phyloP scores from a whole-genome alignment of 2,329 filamentous ascomycete species.

The Aureobasidium sp. region DNA sequence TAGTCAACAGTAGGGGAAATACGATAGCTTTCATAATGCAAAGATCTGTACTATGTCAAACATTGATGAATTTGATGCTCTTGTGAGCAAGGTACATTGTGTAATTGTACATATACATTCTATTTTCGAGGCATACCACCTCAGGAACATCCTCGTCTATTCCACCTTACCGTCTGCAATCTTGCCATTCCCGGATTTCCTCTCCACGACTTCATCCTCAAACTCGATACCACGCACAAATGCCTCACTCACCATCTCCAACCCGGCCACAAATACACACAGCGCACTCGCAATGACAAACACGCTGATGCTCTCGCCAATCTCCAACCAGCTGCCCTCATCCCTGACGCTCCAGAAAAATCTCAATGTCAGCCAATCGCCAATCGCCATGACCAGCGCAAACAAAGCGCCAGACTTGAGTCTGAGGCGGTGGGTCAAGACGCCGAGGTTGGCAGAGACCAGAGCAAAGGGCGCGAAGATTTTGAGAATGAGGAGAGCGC shows the following conservation, averaged over 20 bases:
- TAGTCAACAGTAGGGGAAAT: background rate
- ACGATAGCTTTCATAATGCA: slow-evolving; percentile 2
- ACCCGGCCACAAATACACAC: slow-evolving; percentile 80
- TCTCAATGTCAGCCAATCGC: slow-evolving; percentile 83
- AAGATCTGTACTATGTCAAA: too few relatives aligned
- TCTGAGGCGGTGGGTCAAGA: slow-evolving; percentile 76
- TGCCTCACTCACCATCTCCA: slow-evolving; percentile 78
- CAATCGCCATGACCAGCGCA: slow-evolving; percentile 88
- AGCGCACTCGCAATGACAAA: slow-evolving; percentile 87
- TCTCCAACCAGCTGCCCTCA: slow-evolving; percentile 95
- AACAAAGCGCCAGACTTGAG: slow-evolving; percentile 85
- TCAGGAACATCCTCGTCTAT: background rate
- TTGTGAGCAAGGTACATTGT: background rate
- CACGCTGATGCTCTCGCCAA: slow-evolving; percentile 92
- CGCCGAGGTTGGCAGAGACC: slow-evolving; percentile 87
- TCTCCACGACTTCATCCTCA: slow-evolving; percentile 24
- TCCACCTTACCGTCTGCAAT: slow-evolving; percentile 6
- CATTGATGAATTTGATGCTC: background rate
- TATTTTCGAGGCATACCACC: too few relatives aligned
- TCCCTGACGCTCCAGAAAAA: slow-evolving; percentile 98
- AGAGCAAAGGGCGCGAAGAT: slow-evolving; percentile 88
- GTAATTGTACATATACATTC: background rate
- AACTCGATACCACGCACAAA: slow-evolving; percentile 78
- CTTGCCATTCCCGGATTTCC: background rate
- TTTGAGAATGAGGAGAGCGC: slow-evolving; percentile 78